Conservation (phyloP, 2,329 filamentous ascomycete genomes). For the Penicillium polonicum region DNA sequence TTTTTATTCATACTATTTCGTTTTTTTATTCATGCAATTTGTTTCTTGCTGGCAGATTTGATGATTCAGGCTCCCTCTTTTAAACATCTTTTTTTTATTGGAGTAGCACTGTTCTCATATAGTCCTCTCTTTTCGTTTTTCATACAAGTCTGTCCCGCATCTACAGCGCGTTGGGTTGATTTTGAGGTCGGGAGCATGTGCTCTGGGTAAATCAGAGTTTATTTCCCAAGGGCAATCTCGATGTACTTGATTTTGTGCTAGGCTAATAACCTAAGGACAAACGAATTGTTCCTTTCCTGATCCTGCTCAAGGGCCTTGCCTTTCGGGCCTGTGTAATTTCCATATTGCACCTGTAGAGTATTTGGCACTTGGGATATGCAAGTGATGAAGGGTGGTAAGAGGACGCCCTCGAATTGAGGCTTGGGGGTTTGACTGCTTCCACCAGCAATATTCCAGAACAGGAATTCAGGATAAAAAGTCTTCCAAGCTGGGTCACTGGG, state of each 20-base stretch:
- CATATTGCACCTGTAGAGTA: background rate
- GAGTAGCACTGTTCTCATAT: background rate
- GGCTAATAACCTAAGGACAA: background rate
- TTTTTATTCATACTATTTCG: slow-evolving; percentile 10
- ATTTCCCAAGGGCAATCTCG: background rate
- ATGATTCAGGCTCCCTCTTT: background rate
- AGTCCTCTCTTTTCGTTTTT: background rate
- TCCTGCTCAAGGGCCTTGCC: background rate
- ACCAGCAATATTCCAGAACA: background rate
- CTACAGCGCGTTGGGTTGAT: background rate
- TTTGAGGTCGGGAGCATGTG: background rate
- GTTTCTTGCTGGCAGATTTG: background rate
- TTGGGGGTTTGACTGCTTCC: background rate
- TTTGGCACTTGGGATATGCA: background rate
- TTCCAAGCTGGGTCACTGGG: background rate
- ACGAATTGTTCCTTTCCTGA: background rate
- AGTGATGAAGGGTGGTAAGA: background rate
- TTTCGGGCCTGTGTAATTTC: background rate
- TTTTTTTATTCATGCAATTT: slow-evolving; percentile 6
- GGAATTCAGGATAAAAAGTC: background rate
- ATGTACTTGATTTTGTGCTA: background rate
- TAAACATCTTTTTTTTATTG: background rate
- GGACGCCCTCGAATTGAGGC: background rate
- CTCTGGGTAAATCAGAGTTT: background rate
- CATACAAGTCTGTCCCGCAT: background rate